Conservation (phyloP, 148 eudicot species). For the Rhododendron griersonianum region DNA sequence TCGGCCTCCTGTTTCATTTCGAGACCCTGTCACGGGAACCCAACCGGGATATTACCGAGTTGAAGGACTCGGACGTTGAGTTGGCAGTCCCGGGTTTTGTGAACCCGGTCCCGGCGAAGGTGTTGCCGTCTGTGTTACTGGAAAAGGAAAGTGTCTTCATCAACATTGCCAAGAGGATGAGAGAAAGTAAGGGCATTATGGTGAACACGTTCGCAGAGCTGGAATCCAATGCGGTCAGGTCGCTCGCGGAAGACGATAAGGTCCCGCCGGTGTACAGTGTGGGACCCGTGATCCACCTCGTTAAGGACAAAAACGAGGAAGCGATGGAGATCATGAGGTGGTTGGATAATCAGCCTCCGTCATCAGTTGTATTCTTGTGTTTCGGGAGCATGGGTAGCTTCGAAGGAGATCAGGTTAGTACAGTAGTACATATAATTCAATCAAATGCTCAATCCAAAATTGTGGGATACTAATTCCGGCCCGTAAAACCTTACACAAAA, state of each 20-base stretch:
- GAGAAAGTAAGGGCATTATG: slow-evolving; percentile 28
- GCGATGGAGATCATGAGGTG: slow-evolving; percentile 12
- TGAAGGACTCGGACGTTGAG: slow-evolving; percentile 13
- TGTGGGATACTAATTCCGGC: no score
- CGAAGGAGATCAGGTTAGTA: slow-evolving; percentile 19
- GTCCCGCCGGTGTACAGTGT: slow-evolving; percentile 28
- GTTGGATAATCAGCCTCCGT: slow-evolving; percentile 32
- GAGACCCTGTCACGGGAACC: slow-evolving; percentile 3
- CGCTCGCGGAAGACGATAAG: not conserved
- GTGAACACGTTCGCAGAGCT: slow-evolving; percentile 33
- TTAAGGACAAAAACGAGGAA: not conserved
- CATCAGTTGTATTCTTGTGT: slow-evolving; percentile 38
- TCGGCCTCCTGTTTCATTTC: slow-evolving; percentile 19
- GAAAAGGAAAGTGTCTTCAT: not conserved
- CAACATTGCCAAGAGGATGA: slow-evolving; percentile 6
- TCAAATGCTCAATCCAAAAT: no score
- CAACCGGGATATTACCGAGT: slow-evolving; percentile 11
- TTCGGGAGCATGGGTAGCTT: slow-evolving; percentile 44
- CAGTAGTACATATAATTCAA: no score
- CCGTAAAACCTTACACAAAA: no score
- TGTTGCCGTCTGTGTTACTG: slow-evolving; percentile 17
- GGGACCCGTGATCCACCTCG: slow-evolving; percentile 28
- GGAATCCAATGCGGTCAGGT: slow-evolving; percentile 8
- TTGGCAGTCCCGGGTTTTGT: slow-evolving; percentile 22
- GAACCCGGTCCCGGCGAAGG: slow-evolving; percentile 20